A percentile compares a stretch with the other conserved stretches of the same genome.
Conservation (phyloP, 2,329 filamentous ascomycete genomes). For the Alternaria hordeiaustralica region DNA sequence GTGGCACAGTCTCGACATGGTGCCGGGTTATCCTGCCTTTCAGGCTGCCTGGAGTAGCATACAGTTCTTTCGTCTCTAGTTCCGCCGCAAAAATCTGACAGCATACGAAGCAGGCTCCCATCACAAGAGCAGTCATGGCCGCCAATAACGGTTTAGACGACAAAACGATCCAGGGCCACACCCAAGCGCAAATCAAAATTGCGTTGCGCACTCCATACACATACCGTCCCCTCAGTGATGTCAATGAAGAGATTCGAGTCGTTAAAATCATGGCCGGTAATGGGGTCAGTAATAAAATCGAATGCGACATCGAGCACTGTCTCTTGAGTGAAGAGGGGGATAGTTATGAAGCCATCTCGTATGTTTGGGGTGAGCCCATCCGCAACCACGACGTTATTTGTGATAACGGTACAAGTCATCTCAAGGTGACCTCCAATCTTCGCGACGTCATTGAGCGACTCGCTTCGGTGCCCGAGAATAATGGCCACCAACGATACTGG, state of each 20-base stretch:
- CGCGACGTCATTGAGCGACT: neutral
- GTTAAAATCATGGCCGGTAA: neutral
- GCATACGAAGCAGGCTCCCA: accelerated
- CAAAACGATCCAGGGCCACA: accelerated
- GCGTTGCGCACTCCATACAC: neutral
- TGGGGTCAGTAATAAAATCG: neutral
- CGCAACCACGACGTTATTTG: neutral
- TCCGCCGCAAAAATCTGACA: neutral
- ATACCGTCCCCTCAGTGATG: neutral
- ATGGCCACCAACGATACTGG: neutral
- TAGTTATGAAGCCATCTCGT: neutral
- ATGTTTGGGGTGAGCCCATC: neutral
- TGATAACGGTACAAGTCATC: neutral
- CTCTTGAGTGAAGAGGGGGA: neutral
- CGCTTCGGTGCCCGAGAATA: neutral
- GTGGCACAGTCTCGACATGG: neutral
- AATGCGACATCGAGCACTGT: neutral
- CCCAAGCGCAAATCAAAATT: neutral
- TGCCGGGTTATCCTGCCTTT: neutral
- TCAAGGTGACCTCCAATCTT: neutral
- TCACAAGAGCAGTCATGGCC: neutral
- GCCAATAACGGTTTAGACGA: neutral
- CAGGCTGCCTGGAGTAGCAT: neutral
- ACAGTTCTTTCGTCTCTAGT: neutral
- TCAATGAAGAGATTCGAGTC: neutral